These are phyloP conservation scores for Cryoendolithus antarcticus DNA, from an alignment of 2,329 filamentous ascomycete species.

Conservation along the genomic window DNA sequence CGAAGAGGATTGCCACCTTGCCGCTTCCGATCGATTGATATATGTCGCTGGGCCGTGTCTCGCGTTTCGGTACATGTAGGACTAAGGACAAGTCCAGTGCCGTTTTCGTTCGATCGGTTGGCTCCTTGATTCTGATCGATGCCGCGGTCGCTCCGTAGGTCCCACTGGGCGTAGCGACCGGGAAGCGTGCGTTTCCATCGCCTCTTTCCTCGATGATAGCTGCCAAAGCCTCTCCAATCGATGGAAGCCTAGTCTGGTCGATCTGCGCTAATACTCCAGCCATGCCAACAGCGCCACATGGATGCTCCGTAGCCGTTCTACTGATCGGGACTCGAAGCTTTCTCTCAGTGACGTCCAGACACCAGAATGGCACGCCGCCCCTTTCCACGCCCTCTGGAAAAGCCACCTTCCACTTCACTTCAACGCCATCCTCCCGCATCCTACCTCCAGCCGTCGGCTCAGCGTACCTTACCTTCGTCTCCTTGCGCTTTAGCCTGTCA, in stretches of 20 bases:
- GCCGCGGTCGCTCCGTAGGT: conserved; percentile 1
- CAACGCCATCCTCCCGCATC: conserved; percentile 41
- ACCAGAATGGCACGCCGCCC: conserved; percentile 52
- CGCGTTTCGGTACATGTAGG: not conserved
- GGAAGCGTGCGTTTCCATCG: not conserved
- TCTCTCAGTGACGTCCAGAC: conserved; percentile 49
- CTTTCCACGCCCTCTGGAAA: conserved; percentile 33
- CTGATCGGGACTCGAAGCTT: conserved; percentile 41
- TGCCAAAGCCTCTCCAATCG: conserved; percentile 1
- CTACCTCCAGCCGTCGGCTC: conserved; percentile 42
- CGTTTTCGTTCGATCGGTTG: not conserved
- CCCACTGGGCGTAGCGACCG: conserved; percentile 1
- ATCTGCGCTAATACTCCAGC: conserved; percentile 25
- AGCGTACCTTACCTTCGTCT: conserved; percentile 32
- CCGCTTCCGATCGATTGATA: conserved; percentile 1
- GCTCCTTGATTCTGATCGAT: conserved; percentile 1
- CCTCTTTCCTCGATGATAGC: conserved; percentile 1
- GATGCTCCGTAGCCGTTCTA: conserved; percentile 32
- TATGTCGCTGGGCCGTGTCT: conserved; percentile 1
- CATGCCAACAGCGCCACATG: conserved; percentile 42
- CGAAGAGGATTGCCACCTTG: conserved; percentile 1
- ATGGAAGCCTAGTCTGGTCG: not conserved
- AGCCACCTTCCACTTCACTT: conserved; percentile 49
- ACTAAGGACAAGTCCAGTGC: conserved; percentile 3
- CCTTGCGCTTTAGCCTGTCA: conserved; percentile 10